A percentile compares a stretch with the other conserved stretches of the same genome.
Conservation (phyloP, 2,329 filamentous ascomycete genomes). For the Drechslerella dactyloides region DNA sequence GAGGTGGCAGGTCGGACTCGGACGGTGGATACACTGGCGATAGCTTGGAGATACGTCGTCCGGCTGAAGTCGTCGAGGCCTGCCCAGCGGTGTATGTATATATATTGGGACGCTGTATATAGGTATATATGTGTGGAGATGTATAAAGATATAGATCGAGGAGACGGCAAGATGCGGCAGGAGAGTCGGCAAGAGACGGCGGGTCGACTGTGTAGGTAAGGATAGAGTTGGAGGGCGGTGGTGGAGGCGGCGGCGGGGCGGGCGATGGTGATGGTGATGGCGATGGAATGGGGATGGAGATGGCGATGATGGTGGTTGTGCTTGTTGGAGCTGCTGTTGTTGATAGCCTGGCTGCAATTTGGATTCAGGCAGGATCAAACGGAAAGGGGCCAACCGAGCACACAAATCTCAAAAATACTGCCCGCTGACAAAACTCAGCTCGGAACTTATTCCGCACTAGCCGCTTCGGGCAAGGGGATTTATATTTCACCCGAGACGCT, state of each 20-base stretch:
- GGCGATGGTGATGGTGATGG: background rate
- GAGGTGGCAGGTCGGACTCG: background rate
- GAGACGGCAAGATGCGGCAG: background rate
- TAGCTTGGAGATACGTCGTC: no score
- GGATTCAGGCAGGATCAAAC: background rate
- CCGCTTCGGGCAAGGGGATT: no score
- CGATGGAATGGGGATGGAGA: constrained; percentile 8
- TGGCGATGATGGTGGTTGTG: constrained; percentile 1
- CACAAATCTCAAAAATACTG: no score
- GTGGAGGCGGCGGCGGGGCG: background rate
- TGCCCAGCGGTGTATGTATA: no score
- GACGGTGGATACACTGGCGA: no score
- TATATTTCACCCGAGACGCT: no score
- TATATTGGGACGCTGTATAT: no score
- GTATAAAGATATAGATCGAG: background rate
- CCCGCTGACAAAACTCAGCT: background rate
- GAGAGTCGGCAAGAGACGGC: background rate
- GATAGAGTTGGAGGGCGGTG: background rate
- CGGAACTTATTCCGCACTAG: no score
- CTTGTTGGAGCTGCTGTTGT: background rate
- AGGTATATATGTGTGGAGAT: background rate
- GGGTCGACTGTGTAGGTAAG: constrained; percentile 4
- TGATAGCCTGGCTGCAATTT: constrained; percentile 4
- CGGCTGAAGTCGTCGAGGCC: no score
- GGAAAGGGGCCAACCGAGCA: background rate